Conservation (phyloP, 495 filamentous ascomycete genomes). For the Parmelia sp. region DNA sequence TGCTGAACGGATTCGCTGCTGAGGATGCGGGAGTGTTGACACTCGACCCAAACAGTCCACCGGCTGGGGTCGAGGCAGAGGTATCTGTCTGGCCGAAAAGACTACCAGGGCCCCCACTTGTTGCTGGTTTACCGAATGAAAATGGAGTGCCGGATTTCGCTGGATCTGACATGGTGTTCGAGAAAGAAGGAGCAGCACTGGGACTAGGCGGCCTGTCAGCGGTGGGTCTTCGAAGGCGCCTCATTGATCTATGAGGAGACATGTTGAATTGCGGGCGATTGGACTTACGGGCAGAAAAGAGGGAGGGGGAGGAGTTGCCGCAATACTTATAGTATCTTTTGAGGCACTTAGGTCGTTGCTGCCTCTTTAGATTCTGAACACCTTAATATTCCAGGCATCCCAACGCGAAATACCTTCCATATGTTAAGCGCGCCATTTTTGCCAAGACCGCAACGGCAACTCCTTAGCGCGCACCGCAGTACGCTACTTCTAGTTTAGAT, state of each 20-base stretch:
- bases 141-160: constrained; percentile 26
- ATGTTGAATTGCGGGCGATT: not conserved
- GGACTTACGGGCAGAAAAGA: not conserved
- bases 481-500: too few species aligned
- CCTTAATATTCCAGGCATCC: too few species aligned
- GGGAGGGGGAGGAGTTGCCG: not conserved
- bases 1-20: constrained; percentile 12
- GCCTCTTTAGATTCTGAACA: not conserved
- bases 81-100: constrained; percentile 24
- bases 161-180: constrained; percentile 25
- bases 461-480: too few species aligned
- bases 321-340: not conserved
- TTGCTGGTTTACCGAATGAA: constrained; percentile 34
- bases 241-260: not conserved
- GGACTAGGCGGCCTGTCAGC: constrained; percentile 4
- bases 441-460: too few species aligned
- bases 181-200: constrained; percentile 3
- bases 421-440: too few species aligned
- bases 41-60: constrained; percentile 39
- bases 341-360: not conserved
- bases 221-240: not conserved
- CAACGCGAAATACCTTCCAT: too few species aligned
- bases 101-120: constrained; percentile 31
- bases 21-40: constrained; percentile 23
- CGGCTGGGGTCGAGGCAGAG: constrained; percentile 11